phyloP scores from a whole-genome alignment of 2,329 filamentous ascomycete genomes.

The Ophiostoma sp. region DNA sequence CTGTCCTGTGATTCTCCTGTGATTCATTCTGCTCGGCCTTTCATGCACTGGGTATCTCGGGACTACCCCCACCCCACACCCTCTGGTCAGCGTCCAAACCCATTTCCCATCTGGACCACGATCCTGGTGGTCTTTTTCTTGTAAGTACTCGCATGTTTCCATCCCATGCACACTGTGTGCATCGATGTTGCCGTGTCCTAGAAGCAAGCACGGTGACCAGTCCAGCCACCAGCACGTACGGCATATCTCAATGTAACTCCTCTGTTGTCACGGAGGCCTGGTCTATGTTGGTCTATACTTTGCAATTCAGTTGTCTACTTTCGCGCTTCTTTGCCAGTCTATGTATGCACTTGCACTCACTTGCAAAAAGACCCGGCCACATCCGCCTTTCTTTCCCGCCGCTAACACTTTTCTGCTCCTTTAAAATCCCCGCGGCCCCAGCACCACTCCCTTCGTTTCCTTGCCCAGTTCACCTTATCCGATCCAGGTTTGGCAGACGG shows the following conservation, averaged over 20 bases:
- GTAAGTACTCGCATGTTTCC: background rate
- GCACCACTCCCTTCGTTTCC: background rate
- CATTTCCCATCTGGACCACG: background rate
- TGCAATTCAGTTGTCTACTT: background rate
- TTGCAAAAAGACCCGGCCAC: background rate
- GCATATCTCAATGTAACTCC: background rate
- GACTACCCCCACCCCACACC: background rate
- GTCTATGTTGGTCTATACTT: background rate
- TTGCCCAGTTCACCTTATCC: background rate
- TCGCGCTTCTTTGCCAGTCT: background rate
- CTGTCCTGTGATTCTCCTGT: background rate
- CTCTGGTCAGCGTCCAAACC: background rate
- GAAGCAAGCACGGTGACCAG: too few species aligned
- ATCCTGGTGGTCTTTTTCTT: background rate
- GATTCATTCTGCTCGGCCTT: background rate
- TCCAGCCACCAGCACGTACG: background rate
- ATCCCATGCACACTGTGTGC: background rate
- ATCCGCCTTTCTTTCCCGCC: conserved; percentile 8
- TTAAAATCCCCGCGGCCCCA: conserved; percentile 4
- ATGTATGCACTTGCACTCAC: too few species aligned
- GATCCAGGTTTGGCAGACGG: background rate
- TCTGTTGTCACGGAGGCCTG: background rate
- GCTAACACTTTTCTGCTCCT: conserved; percentile 5
- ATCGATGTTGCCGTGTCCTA: background rate
- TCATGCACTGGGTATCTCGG: background rate